These are phyloP conservation scores for Saccharomycopsis synnaedendra DNA, from an alignment of 805 yeast genomes.

Conservation along the genomic window DNA sequence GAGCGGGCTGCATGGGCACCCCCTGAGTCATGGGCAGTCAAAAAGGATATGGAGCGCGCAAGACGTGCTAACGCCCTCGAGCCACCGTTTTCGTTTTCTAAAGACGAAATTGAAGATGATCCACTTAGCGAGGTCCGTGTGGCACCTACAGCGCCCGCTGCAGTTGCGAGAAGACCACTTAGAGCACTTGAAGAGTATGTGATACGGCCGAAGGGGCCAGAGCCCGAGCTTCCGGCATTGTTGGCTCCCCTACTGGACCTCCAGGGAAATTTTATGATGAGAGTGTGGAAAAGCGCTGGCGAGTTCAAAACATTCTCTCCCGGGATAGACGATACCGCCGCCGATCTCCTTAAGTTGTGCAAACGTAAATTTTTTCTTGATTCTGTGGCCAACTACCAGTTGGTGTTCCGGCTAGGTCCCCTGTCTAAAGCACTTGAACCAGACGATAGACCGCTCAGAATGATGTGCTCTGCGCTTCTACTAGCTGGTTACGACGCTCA, in stretches of 20 bases:
- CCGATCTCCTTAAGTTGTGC: constrained; percentile 58
- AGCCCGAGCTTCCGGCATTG: background rate
- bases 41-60: constrained; percentile 18
- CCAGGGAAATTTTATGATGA: constrained; percentile 36
- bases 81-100: background rate
- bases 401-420: constrained; percentile 67
- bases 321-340: constrained; percentile 64
- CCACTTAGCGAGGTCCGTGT: background rate
- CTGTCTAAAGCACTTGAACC: constrained; percentile 61
- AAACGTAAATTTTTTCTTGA: constrained; percentile 72
- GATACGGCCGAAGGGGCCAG: constrained; percentile 1
- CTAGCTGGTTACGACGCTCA: constrained; percentile 65
- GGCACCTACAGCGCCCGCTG: no score
- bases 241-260: constrained; percentile 17
- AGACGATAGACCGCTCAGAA: constrained; percentile 64
- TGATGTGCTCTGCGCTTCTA: constrained; percentile 61
- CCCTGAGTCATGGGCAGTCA: constrained; percentile 40
- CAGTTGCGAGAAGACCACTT: background rate
- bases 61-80: constrained; percentile 6
- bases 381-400: constrained; percentile 58
- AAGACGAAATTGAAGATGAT: background rate
- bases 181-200: background rate
- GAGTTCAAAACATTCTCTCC: constrained; percentile 75
- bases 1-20: constrained; percentile 26
- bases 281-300: constrained; percentile 76